Evolutionary conservation across 2,329 filamentous ascomycete genomes (phyloP).

Genomic region (Ascochyta pisi): DNA sequence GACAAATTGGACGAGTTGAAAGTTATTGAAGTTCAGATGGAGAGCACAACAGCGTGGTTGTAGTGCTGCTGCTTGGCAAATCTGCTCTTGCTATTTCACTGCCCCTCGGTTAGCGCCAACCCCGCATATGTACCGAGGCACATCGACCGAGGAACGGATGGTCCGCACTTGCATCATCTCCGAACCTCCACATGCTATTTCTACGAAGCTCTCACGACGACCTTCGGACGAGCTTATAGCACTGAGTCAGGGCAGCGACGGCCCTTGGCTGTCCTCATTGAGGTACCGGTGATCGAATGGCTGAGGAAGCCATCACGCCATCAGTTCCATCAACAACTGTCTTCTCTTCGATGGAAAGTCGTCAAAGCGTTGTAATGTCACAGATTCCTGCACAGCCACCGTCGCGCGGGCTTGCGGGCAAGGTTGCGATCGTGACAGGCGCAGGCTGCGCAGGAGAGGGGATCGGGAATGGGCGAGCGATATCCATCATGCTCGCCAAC

Average conservation of each 20-base stretch:
- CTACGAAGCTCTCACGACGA: neutral
- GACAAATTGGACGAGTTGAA: neutral
- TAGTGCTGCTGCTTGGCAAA: neutral
- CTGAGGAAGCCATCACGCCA: too few species aligned
- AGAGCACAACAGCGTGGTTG: neutral
- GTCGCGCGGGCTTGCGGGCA: slow-evolving; percentile 50
- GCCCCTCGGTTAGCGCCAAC: slow-evolving; percentile 20
- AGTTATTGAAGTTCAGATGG: neutral
- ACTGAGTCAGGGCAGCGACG: neutral
- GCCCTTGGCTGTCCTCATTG: slow-evolving; percentile 3
- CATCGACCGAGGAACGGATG: neutral
- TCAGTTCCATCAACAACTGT: neutral
- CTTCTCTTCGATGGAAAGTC: neutral
- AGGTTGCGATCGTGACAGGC: slow-evolving; percentile 65
- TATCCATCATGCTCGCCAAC: slow-evolving; percentile 65
- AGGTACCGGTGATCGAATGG: slow-evolving; percentile 1
- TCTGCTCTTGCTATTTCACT: neutral
- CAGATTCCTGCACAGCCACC: slow-evolving; percentile 35
- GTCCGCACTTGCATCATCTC: neutral
- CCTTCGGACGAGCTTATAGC: too few species aligned
- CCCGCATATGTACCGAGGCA: slow-evolving; percentile 19
- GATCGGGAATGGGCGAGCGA: slow-evolving; percentile 66
- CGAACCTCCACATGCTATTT: neutral
- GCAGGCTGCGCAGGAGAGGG: slow-evolving; percentile 64
- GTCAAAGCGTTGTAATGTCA: slow-evolving; percentile 13